A percentile compares a stretch with the other conserved stretches of the same genome.
phyloP scores from a whole-genome alignment of 352 stramenopile species.

The Pythium oligandrum region DNA sequence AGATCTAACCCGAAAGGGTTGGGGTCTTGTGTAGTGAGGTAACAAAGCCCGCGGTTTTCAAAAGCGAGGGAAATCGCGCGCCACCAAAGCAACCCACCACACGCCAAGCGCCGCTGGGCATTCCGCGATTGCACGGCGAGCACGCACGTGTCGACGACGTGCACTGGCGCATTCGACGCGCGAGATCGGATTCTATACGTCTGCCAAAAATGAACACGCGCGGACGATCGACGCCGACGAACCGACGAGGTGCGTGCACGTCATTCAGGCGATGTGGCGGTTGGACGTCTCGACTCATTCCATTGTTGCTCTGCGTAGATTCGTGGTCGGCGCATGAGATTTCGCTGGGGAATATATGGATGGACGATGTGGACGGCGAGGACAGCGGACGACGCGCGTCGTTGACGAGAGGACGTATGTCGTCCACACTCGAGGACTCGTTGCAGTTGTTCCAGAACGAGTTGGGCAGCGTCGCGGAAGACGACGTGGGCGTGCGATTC shows the following conservation, averaged over 20 bases:
- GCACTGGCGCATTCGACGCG: neutral
- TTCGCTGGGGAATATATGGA: constrained; percentile 18
- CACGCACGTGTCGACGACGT: neutral
- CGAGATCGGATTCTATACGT: neutral
- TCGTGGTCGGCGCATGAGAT: constrained; percentile 7
- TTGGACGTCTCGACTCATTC: no score
- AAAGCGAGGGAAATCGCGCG: no score
- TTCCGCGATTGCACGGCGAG: neutral
- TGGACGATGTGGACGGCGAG: constrained; percentile 14
- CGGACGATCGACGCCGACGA: neutral
- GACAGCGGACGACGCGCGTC: no score
- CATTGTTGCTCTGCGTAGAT: neutral
- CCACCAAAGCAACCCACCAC: no score
- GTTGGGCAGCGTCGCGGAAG: constrained; percentile 23
- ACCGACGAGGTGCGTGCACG: neutral
- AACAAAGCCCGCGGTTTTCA: no score
- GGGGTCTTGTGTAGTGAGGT: no score
- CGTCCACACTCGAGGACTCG: constrained; percentile 48
- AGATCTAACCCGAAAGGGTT: no score
- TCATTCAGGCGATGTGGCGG: neutral
- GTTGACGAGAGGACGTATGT: no score
- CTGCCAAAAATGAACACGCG: neutral
- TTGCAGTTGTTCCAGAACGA: constrained; percentile 25
- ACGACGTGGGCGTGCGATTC: constrained; percentile 14
- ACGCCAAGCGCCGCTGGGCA: no score